phyloP scores from a whole-genome alignment of 768 basidiomycete species.

The Hygrocybe punicea region DNA sequence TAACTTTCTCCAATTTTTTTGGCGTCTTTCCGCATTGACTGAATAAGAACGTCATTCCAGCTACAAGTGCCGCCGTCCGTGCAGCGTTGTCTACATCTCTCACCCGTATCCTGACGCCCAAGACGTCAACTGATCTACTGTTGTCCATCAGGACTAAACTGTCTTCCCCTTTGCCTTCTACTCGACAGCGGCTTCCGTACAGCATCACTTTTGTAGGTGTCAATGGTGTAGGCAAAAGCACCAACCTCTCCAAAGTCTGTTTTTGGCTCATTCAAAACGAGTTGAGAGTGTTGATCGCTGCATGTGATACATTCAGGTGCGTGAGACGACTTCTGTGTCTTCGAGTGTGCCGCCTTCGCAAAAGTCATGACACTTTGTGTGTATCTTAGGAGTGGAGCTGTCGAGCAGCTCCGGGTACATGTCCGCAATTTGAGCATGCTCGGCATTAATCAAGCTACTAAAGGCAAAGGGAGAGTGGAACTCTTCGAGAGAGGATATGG shows the following conservation, averaged over 20 bases:
- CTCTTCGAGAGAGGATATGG: slow-evolving; percentile 96
- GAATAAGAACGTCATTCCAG: slow-evolving; percentile 38
- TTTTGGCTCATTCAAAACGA: slow-evolving; percentile 99
- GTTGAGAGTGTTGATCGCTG: slow-evolving; percentile 89
- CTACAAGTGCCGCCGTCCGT: slow-evolving; percentile 80
- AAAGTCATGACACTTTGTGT: not conserved
- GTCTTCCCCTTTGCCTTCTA: slow-evolving; percentile 66
- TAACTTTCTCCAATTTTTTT: slow-evolving; percentile 37
- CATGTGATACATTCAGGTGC: slow-evolving; percentile 94
- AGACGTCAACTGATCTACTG: slow-evolving; percentile 93
- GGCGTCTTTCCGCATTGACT: slow-evolving; percentile 6
- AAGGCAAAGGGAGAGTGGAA: slow-evolving; percentile 79
- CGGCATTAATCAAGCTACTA: slow-evolving; percentile 59
- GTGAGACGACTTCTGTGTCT: not conserved
- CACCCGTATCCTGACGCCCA: slow-evolving; percentile 92
- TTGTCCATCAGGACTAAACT: slow-evolving; percentile 90
- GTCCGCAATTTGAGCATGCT: slow-evolving; percentile 91
- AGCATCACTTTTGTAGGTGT: slow-evolving; percentile 96
- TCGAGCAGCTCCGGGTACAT: slow-evolving; percentile 96
- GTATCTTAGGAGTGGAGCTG: slow-evolving; percentile 77
- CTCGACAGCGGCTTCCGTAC: slow-evolving; percentile 80
- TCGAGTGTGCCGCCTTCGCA: no score
- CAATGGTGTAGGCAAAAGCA: slow-evolving; percentile 98
- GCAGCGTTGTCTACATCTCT: slow-evolving; percentile 79
- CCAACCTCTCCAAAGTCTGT: slow-evolving; percentile 95